Conservation (phyloP, 2,329 filamentous ascomycete genomes). For the Cryphonectria nitschkei region DNA sequence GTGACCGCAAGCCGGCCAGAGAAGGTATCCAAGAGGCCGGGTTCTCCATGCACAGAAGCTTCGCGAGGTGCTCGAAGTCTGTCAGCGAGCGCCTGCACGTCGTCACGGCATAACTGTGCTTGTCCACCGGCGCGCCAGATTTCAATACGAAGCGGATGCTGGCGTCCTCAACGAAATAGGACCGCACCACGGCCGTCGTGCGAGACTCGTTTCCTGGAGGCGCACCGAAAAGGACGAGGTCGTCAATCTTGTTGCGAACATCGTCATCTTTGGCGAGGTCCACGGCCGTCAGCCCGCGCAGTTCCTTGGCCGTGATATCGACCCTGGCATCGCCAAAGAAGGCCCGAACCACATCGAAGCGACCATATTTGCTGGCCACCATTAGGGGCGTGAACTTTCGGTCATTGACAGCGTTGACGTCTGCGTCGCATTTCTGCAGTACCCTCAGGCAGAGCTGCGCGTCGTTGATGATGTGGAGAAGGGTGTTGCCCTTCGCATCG, state of each 20-base stretch:
- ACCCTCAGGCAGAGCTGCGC: conserved; percentile 75
- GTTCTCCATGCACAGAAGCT: conserved; percentile 83
- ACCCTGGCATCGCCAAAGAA: conserved; percentile 88
- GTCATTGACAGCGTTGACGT: conserved; percentile 94
- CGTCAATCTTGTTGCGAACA: conserved; percentile 93
- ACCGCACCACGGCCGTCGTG: conserved; percentile 89
- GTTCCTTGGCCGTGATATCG: conserved; percentile 81
- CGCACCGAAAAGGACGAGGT: conserved; percentile 82
- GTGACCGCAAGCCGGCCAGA: conserved; percentile 76
- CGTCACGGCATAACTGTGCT: conserved; percentile 87
- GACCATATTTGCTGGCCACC: conserved; percentile 97
- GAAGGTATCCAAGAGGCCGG: conserved; percentile 93
- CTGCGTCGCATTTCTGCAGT: conserved; percentile 84
- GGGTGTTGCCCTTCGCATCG: conserved; percentile 88
- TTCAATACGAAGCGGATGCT: conserved; percentile 92
- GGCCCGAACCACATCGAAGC: conserved; percentile 87
- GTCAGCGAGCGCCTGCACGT: conserved; percentile 85
- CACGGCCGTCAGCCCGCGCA: conserved; percentile 87
- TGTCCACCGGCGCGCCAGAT: conserved; percentile 82
- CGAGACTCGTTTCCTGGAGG: conserved; percentile 73
- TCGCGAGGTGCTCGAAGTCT: conserved; percentile 90
- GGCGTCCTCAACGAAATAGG: conserved; percentile 96
- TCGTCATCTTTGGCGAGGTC: conserved; percentile 98
- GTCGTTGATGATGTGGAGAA: conserved; percentile 95
- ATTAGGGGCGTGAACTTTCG: conserved; percentile 94